Conservation (phyloP, 2,329 filamentous ascomycete genomes). For the Cyanodermella asteris region DNA sequence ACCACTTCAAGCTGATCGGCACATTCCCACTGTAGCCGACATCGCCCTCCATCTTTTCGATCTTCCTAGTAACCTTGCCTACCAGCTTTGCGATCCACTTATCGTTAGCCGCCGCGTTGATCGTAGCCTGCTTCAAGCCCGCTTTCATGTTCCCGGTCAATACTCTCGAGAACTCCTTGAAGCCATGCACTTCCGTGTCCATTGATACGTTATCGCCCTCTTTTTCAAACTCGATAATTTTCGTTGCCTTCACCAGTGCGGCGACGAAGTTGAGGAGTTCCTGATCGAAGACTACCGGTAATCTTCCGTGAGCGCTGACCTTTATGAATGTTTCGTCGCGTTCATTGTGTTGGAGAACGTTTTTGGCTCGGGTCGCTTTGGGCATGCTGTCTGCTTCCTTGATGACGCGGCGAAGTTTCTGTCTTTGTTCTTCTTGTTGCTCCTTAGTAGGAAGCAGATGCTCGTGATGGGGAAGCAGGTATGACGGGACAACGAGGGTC, state of each 20-base stretch:
- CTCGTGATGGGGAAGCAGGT: slow-evolving; percentile 31
- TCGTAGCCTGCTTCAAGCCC: slow-evolving; percentile 24
- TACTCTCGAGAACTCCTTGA: slow-evolving; percentile 12
- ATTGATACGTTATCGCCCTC: slow-evolving; percentile 13
- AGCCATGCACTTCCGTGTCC: slow-evolving; percentile 12
- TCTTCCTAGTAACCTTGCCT: slow-evolving; percentile 26
- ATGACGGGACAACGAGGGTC: slow-evolving; percentile 25
- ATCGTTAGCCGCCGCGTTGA: slow-evolving; percentile 28
- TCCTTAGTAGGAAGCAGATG: slow-evolving; percentile 27
- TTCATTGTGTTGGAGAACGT: slow-evolving; percentile 17
- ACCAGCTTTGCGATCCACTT: slow-evolving; percentile 32
- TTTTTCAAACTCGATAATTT: slow-evolving; percentile 31
- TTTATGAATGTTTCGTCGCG: slow-evolving; percentile 28
- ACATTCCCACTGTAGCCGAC: slow-evolving; percentile 28
- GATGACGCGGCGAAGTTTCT: slow-evolving; percentile 17
- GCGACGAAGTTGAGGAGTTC: slow-evolving; percentile 31
- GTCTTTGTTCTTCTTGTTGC: slow-evolving; percentile 12
- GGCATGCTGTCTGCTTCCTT: slow-evolving; percentile 22
- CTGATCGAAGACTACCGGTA: slow-evolving; percentile 29
- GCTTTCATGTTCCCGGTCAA: slow-evolving; percentile 17
- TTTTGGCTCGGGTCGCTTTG: slow-evolving; percentile 18
- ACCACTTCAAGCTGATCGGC: slow-evolving; percentile 18
- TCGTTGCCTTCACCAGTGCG: slow-evolving; percentile 33
- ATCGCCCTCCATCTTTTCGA: slow-evolving; percentile 28
- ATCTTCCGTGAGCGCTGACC: slow-evolving; percentile 24